These are phyloP conservation scores for Penicillium waksmanii DNA, from an alignment of 495 filamentous ascomycete species.

Conservation along the genomic window DNA sequence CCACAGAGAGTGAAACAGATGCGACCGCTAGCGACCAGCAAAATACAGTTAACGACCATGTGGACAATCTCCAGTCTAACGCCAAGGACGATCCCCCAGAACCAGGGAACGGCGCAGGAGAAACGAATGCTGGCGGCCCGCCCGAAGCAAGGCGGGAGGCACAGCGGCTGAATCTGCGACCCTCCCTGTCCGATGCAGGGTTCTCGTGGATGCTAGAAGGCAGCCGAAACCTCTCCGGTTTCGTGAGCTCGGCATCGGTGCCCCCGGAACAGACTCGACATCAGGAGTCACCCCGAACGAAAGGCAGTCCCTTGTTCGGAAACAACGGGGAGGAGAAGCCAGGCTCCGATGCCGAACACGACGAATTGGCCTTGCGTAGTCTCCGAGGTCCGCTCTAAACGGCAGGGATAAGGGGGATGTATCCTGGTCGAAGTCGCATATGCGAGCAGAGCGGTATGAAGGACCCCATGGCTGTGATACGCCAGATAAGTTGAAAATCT, in stretches of 20 bases:
- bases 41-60: slow-evolving; percentile 2
- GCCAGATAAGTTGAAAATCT: not conserved
- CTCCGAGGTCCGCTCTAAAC: slow-evolving; percentile 42
- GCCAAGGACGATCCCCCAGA: slow-evolving; percentile 17
- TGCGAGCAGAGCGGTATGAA: slow-evolving; percentile 8
- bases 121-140: slow-evolving; percentile 14
- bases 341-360: slow-evolving; percentile 34
- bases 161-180: slow-evolving; percentile 20
- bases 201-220: slow-evolving; percentile 96
- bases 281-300: slow-evolving; percentile 27
- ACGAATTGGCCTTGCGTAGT: slow-evolving; percentile 51
- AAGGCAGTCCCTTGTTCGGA: slow-evolving; percentile 46
- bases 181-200: slow-evolving; percentile 73
- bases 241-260: slow-evolving; percentile 53
- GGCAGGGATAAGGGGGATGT: not conserved
- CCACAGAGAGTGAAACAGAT: not conserved
- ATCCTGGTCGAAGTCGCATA: slow-evolving; percentile 11
- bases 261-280: slow-evolving; percentile 52
- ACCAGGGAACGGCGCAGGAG: slow-evolving; percentile 13
- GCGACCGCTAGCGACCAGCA: slow-evolving; percentile 14
- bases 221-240: slow-evolving; percentile 50
- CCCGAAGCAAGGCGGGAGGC: slow-evolving; percentile 15
- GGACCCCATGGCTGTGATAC: not conserved
- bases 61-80: slow-evolving; percentile 15
- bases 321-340: slow-evolving; percentile 38